These are phyloP conservation scores for Gleditsia sinensis DNA, from an alignment of 306 rosid species.

Conservation along the genomic window DNA sequence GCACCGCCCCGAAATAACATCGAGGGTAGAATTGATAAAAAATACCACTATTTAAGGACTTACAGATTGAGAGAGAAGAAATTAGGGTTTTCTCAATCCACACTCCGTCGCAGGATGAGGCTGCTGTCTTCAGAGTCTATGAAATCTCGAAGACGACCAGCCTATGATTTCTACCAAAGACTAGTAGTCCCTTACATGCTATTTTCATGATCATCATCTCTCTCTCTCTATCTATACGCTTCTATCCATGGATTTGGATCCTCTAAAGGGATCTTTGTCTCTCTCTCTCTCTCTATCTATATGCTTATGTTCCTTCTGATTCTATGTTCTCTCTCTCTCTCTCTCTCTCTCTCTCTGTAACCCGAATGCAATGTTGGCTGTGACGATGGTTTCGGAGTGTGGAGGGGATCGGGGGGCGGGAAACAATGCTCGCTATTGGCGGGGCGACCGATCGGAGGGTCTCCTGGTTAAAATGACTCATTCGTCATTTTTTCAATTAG, in stretches of 20 bases:
- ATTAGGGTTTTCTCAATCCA: constrained; percentile 7
- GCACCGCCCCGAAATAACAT: neutral
- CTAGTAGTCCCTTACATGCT: neutral
- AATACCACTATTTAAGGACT: neutral
- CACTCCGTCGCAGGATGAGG: constrained; percentile 24
- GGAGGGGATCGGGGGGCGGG: constrained; percentile 24
- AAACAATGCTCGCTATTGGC: constrained; percentile 36
- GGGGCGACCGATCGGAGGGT: constrained; percentile 35
- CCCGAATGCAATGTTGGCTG: constrained; percentile 29
- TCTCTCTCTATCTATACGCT: neutral
- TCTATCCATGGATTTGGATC: too few species aligned
- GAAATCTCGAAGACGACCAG: neutral
- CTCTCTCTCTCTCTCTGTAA: neutral
- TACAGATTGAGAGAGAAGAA: too few species aligned
- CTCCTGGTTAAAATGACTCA: constrained; percentile 13
- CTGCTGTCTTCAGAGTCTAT: neutral
- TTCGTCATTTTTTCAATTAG: constrained; percentile 1
- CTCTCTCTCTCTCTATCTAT: neutral
- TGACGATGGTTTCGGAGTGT: constrained; percentile 57
- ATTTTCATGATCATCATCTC: neutral
- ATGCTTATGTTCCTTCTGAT: too few species aligned
- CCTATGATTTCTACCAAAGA: constrained; percentile 3
- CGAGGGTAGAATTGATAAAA: neutral
- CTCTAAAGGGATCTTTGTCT: too few species aligned
- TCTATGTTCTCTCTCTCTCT: constrained; percentile 18